Evolutionary conservation across 2,329 filamentous ascomycete species (phyloP).

Genomic region (Xylariaceae sp.): DNA sequence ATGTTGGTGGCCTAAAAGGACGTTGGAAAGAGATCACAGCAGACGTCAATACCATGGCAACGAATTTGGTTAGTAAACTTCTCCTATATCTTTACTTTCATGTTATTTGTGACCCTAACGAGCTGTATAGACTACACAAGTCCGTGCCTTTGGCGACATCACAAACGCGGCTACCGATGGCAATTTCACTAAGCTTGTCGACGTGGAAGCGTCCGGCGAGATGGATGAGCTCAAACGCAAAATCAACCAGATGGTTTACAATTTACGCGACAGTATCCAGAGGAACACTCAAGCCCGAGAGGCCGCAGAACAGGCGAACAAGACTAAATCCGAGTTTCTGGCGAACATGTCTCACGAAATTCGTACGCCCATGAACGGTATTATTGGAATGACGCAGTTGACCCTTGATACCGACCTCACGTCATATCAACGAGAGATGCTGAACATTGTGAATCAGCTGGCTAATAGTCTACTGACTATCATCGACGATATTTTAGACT

Average conservation of each 20-base stretch:
- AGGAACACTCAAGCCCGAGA: constrained; percentile 93
- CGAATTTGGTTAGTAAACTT: constrained; percentile 47
- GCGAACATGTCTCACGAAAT: constrained; percentile 99
- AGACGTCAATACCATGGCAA: constrained; percentile 90
- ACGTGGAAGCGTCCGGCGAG: constrained; percentile 93
- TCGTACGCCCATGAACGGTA: constrained; percentile 93
- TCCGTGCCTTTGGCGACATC: constrained; percentile 95
- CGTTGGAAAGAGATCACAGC: constrained; percentile 98
- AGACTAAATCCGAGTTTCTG: constrained; percentile 96
- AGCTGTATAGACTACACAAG: constrained; percentile 76
- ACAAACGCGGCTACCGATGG: constrained; percentile 96
- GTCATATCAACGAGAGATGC: constrained; percentile 93
- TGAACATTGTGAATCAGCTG: constrained; percentile 95
- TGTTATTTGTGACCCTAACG: not conserved
- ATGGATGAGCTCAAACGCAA: constrained; percentile 99
- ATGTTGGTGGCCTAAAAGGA: constrained; percentile 86
- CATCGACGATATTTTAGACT: constrained; percentile 76
- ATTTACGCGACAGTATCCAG: constrained; percentile 91
- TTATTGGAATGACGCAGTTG: constrained; percentile 96
- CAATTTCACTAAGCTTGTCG: constrained; percentile 94
- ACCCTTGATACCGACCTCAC: constrained; percentile 93
- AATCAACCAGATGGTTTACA: constrained; percentile 99
- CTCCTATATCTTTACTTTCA: not conserved
- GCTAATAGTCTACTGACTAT: constrained; percentile 95
- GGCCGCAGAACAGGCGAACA: constrained; percentile 92